A percentile compares a stretch with the other conserved stretches of the same genome.
Evolutionary conservation across 352 stramenopile species (phyloP).

Genomic region (Pythium utonaiense): DNA sequence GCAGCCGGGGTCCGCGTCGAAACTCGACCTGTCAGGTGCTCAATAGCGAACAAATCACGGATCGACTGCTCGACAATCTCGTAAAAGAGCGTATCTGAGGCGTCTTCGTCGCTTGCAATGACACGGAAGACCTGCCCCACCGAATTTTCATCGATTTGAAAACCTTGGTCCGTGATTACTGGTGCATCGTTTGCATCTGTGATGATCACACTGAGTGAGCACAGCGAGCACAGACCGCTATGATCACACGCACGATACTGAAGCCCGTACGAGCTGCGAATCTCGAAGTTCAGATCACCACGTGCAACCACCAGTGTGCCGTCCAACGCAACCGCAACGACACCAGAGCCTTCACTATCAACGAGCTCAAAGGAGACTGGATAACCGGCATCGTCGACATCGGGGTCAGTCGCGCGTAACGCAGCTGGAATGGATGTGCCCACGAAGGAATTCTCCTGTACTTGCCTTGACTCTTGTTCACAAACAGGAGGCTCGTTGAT

Average conservation of each 20-base stretch:
- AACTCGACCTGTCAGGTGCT: constrained; percentile 18
- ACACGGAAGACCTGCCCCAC: constrained; percentile 32
- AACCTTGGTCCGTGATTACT: constrained; percentile 6
- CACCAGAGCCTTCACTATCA: background rate
- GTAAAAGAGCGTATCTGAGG: constrained; percentile 33
- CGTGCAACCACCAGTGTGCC: constrained; percentile 1
- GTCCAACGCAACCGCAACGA: constrained; percentile 13
- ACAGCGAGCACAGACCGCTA: constrained; percentile 15
- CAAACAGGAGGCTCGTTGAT: constrained; percentile 30
- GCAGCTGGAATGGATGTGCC: background rate
- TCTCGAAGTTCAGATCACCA: constrained; percentile 22
- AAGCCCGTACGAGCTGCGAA: constrained; percentile 5
- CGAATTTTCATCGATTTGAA: constrained; percentile 36
- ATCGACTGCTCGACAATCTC: constrained; percentile 44
- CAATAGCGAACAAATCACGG: constrained; percentile 29
- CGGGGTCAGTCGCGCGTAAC: constrained; percentile 15
- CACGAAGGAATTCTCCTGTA: constrained; percentile 21
- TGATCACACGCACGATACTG: constrained; percentile 19
- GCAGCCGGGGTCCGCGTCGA: background rate
- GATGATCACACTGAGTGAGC: constrained; percentile 7
- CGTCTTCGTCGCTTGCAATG: constrained; percentile 35
- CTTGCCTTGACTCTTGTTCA: background rate
- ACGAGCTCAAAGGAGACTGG: constrained; percentile 9
- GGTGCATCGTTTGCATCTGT: constrained; percentile 26
- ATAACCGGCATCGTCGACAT: constrained; percentile 15